phyloP scores from a whole-genome alignment of 83 land plant species.

The Picea mariana region DNA sequence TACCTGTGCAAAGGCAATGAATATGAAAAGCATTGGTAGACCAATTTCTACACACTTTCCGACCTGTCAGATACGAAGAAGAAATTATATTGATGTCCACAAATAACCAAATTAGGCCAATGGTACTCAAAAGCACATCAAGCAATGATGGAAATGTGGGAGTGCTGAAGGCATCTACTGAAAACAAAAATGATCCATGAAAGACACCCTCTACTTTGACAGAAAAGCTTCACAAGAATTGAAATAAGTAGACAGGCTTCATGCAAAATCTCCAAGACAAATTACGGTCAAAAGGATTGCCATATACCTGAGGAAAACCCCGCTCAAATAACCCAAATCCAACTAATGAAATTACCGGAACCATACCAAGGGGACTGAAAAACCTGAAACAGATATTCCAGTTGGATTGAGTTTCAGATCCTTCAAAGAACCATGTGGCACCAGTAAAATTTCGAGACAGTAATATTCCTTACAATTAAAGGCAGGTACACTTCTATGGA shows the following conservation, averaged over 20 bases:
- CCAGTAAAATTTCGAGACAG: too few relatives aligned
- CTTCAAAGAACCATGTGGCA: too few relatives aligned
- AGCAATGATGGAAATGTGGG: neutral
- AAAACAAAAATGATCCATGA: too few relatives aligned
- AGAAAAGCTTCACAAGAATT: neutral
- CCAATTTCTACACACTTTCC: conserved; percentile 43
- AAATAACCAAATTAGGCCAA: too few relatives aligned
- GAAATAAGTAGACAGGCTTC: neutral
- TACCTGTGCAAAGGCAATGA: conserved; percentile 37
- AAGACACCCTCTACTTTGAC: neutral
- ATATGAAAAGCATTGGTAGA: conserved; percentile 30
- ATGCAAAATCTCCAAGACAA: neutral
- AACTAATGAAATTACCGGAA: conserved; percentile 79
- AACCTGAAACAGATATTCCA: conserved; percentile 39
- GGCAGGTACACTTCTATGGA: too few relatives aligned
- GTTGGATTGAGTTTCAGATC: too few relatives aligned
- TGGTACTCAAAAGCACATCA: neutral
- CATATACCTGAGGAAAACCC: conserved; percentile 78
- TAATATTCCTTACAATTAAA: too few relatives aligned
- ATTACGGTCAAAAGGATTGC: too few relatives aligned
- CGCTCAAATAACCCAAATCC: conserved; percentile 75
- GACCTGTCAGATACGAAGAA: conserved; percentile 22
- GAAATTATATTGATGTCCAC: too few relatives aligned
- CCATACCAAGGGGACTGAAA: conserved; percentile 81
- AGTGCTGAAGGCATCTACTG: neutral